Conservation (phyloP, 495 filamentous ascomycete species). For the Neurospora sp. region DNA sequence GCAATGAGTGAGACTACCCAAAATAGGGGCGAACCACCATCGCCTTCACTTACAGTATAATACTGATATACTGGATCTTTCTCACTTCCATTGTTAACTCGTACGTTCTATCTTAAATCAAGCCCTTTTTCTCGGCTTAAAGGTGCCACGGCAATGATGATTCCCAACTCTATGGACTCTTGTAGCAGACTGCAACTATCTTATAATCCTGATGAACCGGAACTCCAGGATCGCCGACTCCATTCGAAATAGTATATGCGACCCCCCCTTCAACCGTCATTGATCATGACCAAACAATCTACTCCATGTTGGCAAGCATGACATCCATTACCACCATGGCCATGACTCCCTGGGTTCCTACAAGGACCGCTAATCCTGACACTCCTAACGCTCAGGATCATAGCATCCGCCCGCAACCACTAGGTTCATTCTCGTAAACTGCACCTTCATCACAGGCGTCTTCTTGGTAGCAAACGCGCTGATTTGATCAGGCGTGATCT, state of each 20-base stretch:
- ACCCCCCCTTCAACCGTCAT: neutral
- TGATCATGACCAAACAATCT: neutral
- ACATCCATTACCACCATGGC: neutral
- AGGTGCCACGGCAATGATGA: neutral
- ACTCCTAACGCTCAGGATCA: slow-evolving; percentile 30
- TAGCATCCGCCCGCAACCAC: slow-evolving; percentile 83
- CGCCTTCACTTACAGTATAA: neutral
- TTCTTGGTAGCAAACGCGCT: slow-evolving; percentile 91
- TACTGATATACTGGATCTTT: neutral
- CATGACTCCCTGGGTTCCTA: neutral
- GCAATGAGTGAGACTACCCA: neutral
- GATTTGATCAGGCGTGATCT: slow-evolving; percentile 87
- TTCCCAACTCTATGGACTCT: neutral
- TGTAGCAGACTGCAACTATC: neutral
- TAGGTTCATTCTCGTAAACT: slow-evolving; percentile 88
- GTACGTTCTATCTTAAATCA: neutral
- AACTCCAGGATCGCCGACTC: neutral
- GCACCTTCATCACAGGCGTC: slow-evolving; percentile 85
- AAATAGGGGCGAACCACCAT: neutral
- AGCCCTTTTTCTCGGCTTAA: neutral
- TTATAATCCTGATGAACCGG: neutral
- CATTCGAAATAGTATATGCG: neutral
- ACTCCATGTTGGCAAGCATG: neutral
- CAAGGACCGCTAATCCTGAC: neutral
- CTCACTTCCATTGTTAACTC: no score